These are phyloP conservation scores for Acephala macrosclerotiorum DNA, from an alignment of 2,329 filamentous ascomycete species.

Conservation along the genomic window DNA sequence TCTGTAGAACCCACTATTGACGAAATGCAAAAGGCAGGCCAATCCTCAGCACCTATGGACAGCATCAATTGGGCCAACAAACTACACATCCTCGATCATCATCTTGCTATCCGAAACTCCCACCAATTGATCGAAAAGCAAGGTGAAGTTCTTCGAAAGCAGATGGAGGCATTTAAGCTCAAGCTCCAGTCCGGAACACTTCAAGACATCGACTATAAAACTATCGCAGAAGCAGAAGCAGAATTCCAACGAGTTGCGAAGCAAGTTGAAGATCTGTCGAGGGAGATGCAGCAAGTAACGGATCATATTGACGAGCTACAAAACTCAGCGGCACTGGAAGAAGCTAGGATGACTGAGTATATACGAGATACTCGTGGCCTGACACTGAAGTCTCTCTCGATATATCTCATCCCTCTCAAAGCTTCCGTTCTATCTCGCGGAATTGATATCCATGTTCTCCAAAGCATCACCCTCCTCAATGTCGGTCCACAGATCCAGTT, in stretches of 20 bases:
- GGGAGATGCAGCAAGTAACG: conserved; percentile 22
- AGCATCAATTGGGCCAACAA: conserved; percentile 14
- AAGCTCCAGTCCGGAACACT: conserved; percentile 18
- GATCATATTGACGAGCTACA: conserved; percentile 22
- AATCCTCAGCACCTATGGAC: not conserved
- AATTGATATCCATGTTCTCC: conserved; percentile 64
- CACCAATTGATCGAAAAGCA: conserved; percentile 22
- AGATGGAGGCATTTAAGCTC: conserved; percentile 32
- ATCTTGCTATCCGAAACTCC: conserved; percentile 19
- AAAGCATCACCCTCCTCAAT: conserved; percentile 65
- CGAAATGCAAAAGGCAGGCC: not conserved
- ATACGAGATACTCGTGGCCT: conserved; percentile 65
- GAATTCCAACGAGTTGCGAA: conserved; percentile 19
- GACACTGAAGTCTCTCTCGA: conserved; percentile 59
- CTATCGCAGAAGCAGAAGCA: conserved; percentile 14
- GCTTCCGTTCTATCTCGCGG: conserved; percentile 62
- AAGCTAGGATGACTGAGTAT: conserved; percentile 54
- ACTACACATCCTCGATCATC: conserved; percentile 19
- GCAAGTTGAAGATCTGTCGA: conserved; percentile 21
- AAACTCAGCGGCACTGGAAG: not conserved
- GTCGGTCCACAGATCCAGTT: conserved; percentile 67
- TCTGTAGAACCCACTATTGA: not conserved
- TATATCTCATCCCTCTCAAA: conserved; percentile 67
- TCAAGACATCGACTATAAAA: conserved; percentile 15
- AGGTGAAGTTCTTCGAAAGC: conserved; percentile 31